These are phyloP conservation scores for Coemansia sp. DNA, from an alignment of 192 early-diverging fungal genomes.

Conservation along the genomic window DNA sequence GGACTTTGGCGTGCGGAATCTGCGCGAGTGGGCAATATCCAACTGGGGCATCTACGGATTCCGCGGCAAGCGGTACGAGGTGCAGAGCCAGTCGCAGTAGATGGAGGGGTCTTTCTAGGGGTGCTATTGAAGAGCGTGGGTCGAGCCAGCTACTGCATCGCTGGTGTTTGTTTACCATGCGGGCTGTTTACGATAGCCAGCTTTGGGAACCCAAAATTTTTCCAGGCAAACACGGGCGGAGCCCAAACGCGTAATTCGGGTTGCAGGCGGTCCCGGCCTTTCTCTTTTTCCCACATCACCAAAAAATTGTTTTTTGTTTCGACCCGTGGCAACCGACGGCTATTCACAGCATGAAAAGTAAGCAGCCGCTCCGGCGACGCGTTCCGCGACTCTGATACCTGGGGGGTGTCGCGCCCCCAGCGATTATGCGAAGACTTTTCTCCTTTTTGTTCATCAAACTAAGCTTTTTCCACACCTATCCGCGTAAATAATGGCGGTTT, in stretches of 20 bases:
- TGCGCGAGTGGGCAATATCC: slow-evolving; percentile 65
- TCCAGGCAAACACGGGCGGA: neutral
- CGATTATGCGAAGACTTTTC: neutral
- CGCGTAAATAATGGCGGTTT: neutral
- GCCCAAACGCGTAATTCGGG: neutral
- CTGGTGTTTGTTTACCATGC: slow-evolving; percentile 4
- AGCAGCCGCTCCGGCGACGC: neutral
- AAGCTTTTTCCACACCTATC: neutral
- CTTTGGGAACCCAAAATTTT: neutral
- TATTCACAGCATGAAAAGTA: slow-evolving; percentile 14
- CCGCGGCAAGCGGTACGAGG: slow-evolving; percentile 77
- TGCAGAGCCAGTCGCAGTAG: slow-evolving; percentile 47
- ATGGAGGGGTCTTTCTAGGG: too few species aligned
- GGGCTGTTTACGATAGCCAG: neutral
- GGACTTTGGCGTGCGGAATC: slow-evolving; percentile 67
- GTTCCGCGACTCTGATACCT: too few species aligned
- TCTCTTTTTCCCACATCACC: neutral
- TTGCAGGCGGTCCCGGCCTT: neutral
- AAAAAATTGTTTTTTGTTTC: neutral
- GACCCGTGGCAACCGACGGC: neutral
- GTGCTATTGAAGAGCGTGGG: neutral
- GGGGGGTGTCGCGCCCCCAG: too few species aligned
- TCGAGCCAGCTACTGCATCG: too few species aligned
- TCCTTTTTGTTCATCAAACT: neutral
- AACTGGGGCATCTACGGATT: slow-evolving; percentile 81